Evolutionary conservation across 768 basidiomycete species (phyloP), one percentile per base, ranked within the genome.

Genomic region (Suillus occidentalis): DNA sequence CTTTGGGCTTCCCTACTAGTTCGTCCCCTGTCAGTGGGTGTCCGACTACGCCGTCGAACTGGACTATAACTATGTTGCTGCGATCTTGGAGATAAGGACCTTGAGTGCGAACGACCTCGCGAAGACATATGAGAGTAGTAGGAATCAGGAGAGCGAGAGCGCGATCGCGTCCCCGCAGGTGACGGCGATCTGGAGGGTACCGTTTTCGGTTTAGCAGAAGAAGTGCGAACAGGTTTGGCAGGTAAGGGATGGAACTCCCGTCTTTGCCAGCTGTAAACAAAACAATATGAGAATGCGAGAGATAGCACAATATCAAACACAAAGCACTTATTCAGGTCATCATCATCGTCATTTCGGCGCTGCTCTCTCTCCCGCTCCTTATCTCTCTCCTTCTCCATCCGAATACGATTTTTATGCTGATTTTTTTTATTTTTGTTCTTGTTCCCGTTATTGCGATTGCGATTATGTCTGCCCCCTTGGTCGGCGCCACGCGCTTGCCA

Each of bases 291-390:
- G 67, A 20, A 63, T 59, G 40, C 56, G 40, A 61, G 60, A 50
- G 31, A 67, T 61, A 47, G 45, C 45, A 55, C 63, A 39, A 37
- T 62, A 63, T 58, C 64, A 65, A 42, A 60, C 49, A 25, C 57
- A 45, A 14, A 76, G 56, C 76, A 94, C 92, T 92, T 93, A 76
- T 92, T 93, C 60, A 88, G 74, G 70, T 82, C 84, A n/a, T 84
- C 82, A 62, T 92, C 88, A 31, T 76, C 77, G 52, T 91, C 88
- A 43, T 76, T 77, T 61, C 81, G 78, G 68, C 82, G 82, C 68
- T 79, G 82, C 67, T 79, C 80, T 31, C 79, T 80, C 63, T 78
- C 77, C 57, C 68, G 56, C 45, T 72, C 72, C 42, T 70, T 67
- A 52, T 76, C 75, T 61, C 18, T 70, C 63, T 76, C 75, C 37